These are phyloP conservation scores for Cavenderia fasciculata DNA, from an alignment of 78 protist species.

Conservation along the genomic window DNA sequence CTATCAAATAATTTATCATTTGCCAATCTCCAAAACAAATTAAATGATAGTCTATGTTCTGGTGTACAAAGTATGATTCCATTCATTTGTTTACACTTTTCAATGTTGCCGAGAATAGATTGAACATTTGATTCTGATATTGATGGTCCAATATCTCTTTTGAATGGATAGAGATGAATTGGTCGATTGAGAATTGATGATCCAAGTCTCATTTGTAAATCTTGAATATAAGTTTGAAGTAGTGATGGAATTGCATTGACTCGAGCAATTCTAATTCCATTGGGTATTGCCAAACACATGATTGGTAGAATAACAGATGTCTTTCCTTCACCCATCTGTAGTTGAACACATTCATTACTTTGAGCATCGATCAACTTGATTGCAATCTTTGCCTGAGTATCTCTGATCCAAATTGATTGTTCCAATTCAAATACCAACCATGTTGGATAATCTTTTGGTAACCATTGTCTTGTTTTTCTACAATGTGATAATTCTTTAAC, in stretches of 20 bases:
- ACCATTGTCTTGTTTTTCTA: not conserved
- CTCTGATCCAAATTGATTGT: not conserved
- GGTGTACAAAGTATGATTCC: not conserved
- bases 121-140: no score
- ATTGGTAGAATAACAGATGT: not conserved
- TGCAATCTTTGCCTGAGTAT: conserved; percentile 8
- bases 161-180: conserved; percentile 5
- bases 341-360: not conserved
- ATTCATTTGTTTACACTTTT: not conserved
- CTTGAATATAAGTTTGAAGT: not conserved
- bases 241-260: not conserved
- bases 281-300: not conserved
- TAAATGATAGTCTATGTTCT: not conserved
- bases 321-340: conserved; percentile 24
- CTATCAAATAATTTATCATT: not conserved
- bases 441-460: not conserved
- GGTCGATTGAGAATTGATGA: not conserved
- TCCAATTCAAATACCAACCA: conserved; percentile 16
- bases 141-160: not conserved
- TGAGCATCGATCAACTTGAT: not conserved
- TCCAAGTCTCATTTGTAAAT: not conserved
- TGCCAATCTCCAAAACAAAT: not conserved
- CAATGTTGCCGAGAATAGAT: not conserved
- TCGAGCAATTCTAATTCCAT: not conserved
- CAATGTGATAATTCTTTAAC: not conserved